phyloP scores from a whole-genome alignment of 2,329 filamentous ascomycete species.

The Hymenotorrendiella dingleyae region DNA sequence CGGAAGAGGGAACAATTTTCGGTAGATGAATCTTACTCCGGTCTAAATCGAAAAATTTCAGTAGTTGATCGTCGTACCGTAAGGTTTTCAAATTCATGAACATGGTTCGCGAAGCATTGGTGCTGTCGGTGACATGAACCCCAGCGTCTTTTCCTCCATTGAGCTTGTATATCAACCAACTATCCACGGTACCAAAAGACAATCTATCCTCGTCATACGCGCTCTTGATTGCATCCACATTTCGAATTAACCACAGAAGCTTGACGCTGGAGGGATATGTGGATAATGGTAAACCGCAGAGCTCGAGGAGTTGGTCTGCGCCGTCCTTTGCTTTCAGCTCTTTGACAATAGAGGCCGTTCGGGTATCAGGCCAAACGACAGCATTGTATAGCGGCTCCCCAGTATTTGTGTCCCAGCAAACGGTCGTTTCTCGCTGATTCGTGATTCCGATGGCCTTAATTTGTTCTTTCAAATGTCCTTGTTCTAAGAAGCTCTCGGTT shows the following conservation, averaged over 20 bases:
- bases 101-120: constrained; percentile 82
- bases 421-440: constrained; percentile 76
- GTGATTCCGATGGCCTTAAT: constrained; percentile 72
- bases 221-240: constrained; percentile 58
- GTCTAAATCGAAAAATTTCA: constrained; percentile 72
- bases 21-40: constrained; percentile 63
- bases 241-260: constrained; percentile 69
- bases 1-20: constrained; percentile 71
- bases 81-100: constrained; percentile 77
- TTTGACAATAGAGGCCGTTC: constrained; percentile 64
- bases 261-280: constrained; percentile 79
- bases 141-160: constrained; percentile 63
- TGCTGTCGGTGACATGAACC: constrained; percentile 69
- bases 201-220: constrained; percentile 67
- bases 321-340: constrained; percentile 63
- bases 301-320: constrained; percentile 57
- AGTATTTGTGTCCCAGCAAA: constrained; percentile 73
- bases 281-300: constrained; percentile 73
- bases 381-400: constrained; percentile 74
- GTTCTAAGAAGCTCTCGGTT: constrained; percentile 59
- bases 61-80: constrained; percentile 65
- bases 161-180: constrained; percentile 75
- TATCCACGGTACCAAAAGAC: constrained; percentile 75
- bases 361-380: constrained; percentile 82
- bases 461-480: constrained; percentile 60